phyloP scores from a whole-genome alignment of 768 basidiomycete species.

The Suillus decipiens region DNA sequence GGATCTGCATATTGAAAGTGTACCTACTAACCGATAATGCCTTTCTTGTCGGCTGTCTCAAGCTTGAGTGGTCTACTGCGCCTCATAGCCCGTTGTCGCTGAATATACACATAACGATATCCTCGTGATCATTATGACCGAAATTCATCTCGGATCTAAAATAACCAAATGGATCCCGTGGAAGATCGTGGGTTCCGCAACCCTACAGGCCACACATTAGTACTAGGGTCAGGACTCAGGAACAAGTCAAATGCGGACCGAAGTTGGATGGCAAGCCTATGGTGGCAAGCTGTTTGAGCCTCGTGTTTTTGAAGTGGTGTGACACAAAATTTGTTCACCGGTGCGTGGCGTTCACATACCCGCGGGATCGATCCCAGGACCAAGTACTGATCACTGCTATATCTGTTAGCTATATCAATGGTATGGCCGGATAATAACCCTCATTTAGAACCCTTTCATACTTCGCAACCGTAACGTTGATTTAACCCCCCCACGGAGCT shows the following conservation, averaged over 20 bases:
- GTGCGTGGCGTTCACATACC: slow-evolving; percentile 1
- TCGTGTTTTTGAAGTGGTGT: slow-evolving; percentile 30
- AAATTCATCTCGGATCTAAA: slow-evolving; percentile 20
- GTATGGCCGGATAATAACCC: slow-evolving; percentile 9
- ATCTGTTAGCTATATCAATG: slow-evolving; percentile 7
- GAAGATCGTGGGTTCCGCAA: slow-evolving; percentile 9
- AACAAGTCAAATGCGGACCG: slow-evolving; percentile 12
- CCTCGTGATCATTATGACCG: neutral
- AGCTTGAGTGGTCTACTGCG: neutral
- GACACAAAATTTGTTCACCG: slow-evolving; percentile 17
- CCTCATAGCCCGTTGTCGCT: neutral
- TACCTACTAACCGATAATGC: neutral
- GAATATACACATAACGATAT: neutral
- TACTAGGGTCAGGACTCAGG: slow-evolving; percentile 7
- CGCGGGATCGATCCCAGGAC: slow-evolving; percentile 9
- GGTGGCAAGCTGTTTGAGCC: slow-evolving; percentile 20
- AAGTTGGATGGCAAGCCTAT: slow-evolving; percentile 3
- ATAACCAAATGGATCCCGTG: slow-evolving; percentile 6
- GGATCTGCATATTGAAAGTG: neutral
- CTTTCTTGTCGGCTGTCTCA: neutral
- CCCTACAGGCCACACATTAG: slow-evolving; percentile 10
- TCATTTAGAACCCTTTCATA: slow-evolving; percentile 4
- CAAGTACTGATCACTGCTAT: slow-evolving; percentile 1
- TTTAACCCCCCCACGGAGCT: slow-evolving; percentile 13
- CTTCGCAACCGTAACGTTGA: slow-evolving; percentile 10